Percentiles rank a stretch among this genome's conserved stretches.
Evolutionary conservation across 2,329 filamentous ascomycete species (phyloP).

Genomic region (Dactylellina leptospora): DNA sequence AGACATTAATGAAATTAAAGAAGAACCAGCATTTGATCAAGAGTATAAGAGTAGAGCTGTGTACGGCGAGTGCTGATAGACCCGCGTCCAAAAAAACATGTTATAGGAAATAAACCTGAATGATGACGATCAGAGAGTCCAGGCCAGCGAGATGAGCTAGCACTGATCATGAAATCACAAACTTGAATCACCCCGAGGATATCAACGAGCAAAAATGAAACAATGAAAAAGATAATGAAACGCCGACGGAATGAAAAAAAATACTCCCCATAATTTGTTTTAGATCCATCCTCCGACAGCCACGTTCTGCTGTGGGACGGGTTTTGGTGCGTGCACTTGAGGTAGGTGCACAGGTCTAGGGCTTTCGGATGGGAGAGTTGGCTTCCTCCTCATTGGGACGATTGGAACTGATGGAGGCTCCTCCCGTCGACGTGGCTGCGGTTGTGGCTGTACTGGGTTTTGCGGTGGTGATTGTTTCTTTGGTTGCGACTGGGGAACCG

Average conservation of each 20-base stretch:
- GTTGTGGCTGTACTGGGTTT: not conserved
- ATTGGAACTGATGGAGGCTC: constrained; percentile 1
- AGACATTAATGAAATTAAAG: constrained; percentile 11
- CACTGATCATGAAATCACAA: constrained; percentile 3
- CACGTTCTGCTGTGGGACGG: constrained; percentile 25
- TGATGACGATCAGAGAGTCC: not conserved
- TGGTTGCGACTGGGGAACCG: not conserved
- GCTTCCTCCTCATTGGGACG: constrained; percentile 35
- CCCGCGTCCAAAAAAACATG: not conserved
- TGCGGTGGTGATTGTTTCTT: not conserved
- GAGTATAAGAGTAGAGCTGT: not conserved
- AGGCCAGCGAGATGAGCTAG: not conserved
- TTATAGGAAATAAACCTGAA: not conserved
- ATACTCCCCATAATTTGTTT: not conserved
- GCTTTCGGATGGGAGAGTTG: constrained; percentile 18
- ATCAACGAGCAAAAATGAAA: not conserved
- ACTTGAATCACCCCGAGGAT: not conserved
- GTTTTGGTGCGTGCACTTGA: constrained; percentile 19
- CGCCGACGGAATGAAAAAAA: constrained; percentile 4
- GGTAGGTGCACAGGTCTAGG: constrained; percentile 5
- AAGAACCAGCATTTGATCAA: not conserved
- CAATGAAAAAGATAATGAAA: constrained; percentile 4
- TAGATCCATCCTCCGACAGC: constrained; percentile 47
- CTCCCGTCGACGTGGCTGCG: not conserved
- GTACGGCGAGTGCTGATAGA: not conserved